Evolutionary conservation across 768 basidiomycete genomes (phyloP).

Genomic region (Sporobolomyces phaffii): DNA sequence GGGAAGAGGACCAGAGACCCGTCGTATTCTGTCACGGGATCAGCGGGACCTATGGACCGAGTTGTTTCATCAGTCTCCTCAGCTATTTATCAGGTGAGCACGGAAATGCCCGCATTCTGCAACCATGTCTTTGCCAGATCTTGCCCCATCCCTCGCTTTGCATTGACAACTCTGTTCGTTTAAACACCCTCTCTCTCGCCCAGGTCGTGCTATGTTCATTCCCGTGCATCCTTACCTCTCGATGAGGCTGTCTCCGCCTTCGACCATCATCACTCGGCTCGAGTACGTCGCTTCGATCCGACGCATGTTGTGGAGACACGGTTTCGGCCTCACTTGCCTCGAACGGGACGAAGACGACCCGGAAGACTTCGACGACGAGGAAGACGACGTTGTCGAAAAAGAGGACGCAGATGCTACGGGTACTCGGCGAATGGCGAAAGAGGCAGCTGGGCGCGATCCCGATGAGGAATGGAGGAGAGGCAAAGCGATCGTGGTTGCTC

Average conservation of each 20-base stretch:
- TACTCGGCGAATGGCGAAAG: no score
- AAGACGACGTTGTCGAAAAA: neutral
- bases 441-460: neutral
- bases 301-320: constrained; percentile 34
- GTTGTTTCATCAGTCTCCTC: constrained; percentile 5
- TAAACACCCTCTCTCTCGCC: no score
- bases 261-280: constrained; percentile 21
- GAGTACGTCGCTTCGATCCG: constrained; percentile 33
- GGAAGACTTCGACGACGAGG: neutral
- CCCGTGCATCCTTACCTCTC: constrained; percentile 34
- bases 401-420: neutral
- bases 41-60: constrained; percentile 2
- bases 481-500: constrained; percentile 23
- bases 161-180: no score
- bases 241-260: constrained; percentile 30
- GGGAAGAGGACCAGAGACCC: constrained; percentile 20
- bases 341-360: constrained; percentile 18
- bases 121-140: no score
- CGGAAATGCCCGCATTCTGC: no score
- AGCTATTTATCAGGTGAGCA: constrained; percentile 1
- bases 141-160: no score
- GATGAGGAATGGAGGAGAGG: constrained; percentile 35
- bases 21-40: constrained; percentile 36
- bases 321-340: constrained; percentile 28
- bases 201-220: constrained; percentile 33